These are phyloP conservation scores for Fusarium chaquense DNA, from an alignment of 2,329 filamentous ascomycete genomes.

Conservation along the genomic window DNA sequence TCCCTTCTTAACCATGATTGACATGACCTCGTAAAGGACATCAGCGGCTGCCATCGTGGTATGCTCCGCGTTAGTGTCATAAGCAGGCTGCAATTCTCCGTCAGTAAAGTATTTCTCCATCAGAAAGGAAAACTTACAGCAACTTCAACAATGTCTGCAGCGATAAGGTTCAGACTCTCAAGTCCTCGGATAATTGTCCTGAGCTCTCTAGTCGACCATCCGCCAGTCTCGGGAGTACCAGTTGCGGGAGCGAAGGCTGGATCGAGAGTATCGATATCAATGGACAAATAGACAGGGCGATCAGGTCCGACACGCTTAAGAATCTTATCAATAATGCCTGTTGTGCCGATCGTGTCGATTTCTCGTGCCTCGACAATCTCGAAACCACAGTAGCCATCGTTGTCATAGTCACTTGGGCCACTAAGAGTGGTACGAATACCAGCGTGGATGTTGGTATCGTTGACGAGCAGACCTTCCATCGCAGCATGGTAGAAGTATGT, in stretches of 20 bases:
- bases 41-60: slow-evolving; percentile 81
- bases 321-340: slow-evolving; percentile 84
- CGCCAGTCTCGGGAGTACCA: slow-evolving; percentile 80
- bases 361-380: slow-evolving; percentile 79
- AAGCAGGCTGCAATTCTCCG: slow-evolving; percentile 64
- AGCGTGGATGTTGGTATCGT: slow-evolving; percentile 88
- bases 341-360: slow-evolving; percentile 64
- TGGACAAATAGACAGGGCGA: slow-evolving; percentile 82
- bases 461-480: slow-evolving; percentile 80
- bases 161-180: slow-evolving; percentile 76
- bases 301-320: slow-evolving; percentile 77
- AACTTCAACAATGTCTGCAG: slow-evolving; percentile 79
- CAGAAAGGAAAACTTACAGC: slow-evolving; percentile 38
- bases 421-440: slow-evolving; percentile 86
- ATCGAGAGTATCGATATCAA: slow-evolving; percentile 88
- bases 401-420: slow-evolving; percentile 75
- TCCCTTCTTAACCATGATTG: slow-evolving; percentile 83
- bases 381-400: slow-evolving; percentile 80
- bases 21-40: slow-evolving; percentile 82
- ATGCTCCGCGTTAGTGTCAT: slow-evolving; percentile 78
- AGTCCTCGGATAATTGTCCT: slow-evolving; percentile 77
- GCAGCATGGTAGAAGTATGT: slow-evolving; percentile 90
- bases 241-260: slow-evolving; percentile 83
- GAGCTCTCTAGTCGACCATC: slow-evolving; percentile 80
- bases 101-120: neutral